These are phyloP conservation scores for Chalaropsis ovoidea DNA, from an alignment of 2,329 filamentous ascomycete genomes.

Conservation along the genomic window DNA sequence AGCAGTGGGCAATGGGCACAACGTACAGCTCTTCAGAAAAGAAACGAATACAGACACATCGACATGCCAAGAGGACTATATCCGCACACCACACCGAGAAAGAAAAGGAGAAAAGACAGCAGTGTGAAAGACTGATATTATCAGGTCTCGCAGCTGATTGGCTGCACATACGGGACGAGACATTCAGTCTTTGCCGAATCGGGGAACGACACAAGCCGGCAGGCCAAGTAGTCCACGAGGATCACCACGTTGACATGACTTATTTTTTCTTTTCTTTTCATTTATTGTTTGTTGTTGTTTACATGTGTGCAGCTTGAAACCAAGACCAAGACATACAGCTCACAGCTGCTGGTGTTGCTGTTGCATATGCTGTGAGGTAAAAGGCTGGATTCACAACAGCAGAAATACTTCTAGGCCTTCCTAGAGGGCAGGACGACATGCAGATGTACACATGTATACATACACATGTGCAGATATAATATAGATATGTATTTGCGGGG, in stretches of 20 bases:
- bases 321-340: background rate
- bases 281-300: background rate
- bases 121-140: background rate
- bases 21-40: background rate
- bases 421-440: background rate
- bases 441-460: background rate
- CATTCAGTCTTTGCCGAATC: slow-evolving; percentile 8
- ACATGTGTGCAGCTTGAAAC: background rate
- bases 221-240: background rate
- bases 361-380: slow-evolving; percentile 5
- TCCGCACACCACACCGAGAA: background rate
- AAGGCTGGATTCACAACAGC: background rate
- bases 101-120: background rate
- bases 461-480: background rate
- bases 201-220: background rate
- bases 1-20: too few relatives aligned
- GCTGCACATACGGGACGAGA: slow-evolving; percentile 18
- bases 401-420: background rate
- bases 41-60: background rate
- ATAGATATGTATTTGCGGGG: background rate
- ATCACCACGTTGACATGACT: background rate
- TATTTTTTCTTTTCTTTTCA: background rate
- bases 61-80: background rate
- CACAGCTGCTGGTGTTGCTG: background rate
- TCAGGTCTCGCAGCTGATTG: slow-evolving; percentile 2